Evolutionary conservation across 176 grass and related monocot species (phyloP).

Genomic region (Rhynchospora tenuis): DNA sequence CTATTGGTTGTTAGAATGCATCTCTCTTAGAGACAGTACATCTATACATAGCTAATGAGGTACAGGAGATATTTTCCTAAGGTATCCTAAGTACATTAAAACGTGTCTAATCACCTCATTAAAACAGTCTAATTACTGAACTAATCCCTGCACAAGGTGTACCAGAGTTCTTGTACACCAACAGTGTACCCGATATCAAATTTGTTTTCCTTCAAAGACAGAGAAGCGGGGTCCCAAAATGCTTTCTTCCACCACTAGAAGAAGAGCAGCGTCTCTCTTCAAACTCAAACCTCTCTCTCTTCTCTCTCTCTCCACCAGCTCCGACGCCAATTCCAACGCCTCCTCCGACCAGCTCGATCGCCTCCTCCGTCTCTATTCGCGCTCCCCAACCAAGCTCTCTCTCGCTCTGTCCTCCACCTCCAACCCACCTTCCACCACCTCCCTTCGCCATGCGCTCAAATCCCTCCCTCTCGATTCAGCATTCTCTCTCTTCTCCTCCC

Average conservation of each 20-base stretch:
- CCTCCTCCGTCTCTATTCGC: slow-evolving; percentile 50
- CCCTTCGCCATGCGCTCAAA: slow-evolving; percentile 46
- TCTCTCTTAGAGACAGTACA: no score
- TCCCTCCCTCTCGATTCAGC: slow-evolving; percentile 42
- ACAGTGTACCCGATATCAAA: no score
- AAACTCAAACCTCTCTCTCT: background rate
- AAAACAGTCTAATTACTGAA: no score
- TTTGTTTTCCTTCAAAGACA: no score
- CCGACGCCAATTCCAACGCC: slow-evolving; percentile 19
- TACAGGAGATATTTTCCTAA: no score
- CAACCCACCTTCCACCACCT: slow-evolving; percentile 47
- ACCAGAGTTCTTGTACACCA: no score
- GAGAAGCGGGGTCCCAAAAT: background rate
- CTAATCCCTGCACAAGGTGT: no score
- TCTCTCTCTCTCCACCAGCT: slow-evolving; percentile 26
- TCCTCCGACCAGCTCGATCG: slow-evolving; percentile 50
- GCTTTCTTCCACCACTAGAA: background rate
- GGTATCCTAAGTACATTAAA: no score
- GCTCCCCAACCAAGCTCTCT: slow-evolving; percentile 70
- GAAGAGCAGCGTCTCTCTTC: background rate
- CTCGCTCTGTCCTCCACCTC: slow-evolving; percentile 39
- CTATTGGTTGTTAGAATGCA: no score
- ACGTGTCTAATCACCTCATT: no score
- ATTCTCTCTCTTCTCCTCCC: slow-evolving; percentile 36
- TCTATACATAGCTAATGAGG: no score